A percentile compares a stretch with the other conserved stretches of the same genome.
These are phyloP conservation scores for Saccharomycopsis amapae DNA, from an alignment of 805 yeast species.

Conservation along the genomic window DNA sequence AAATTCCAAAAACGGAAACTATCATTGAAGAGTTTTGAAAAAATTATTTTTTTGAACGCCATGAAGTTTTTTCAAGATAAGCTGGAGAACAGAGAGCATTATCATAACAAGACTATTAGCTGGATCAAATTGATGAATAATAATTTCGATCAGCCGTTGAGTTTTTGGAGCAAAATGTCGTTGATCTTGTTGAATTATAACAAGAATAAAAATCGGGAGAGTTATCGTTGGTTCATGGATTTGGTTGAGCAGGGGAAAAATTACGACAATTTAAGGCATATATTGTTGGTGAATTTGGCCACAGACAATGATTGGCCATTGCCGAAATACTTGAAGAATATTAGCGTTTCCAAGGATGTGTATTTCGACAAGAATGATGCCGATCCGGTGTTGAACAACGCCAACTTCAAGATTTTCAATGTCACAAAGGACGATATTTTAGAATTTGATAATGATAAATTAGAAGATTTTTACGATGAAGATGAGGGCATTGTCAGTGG, in stretches of 20 bases:
- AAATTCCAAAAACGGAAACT: conserved; percentile 1
- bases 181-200: conserved; percentile 13
- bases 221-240: conserved; percentile 5
- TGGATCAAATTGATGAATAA: conserved; percentile 12
- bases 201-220: background rate
- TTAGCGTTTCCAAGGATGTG: background rate
- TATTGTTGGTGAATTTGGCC: conserved; percentile 14
- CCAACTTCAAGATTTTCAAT: background rate
- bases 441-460: conserved; percentile 18
- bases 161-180: conserved; percentile 14
- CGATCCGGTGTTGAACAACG: background rate
- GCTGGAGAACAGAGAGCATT: background rate
- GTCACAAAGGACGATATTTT: conserved; percentile 7
- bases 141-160: conserved; percentile 8
- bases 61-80: conserved; percentile 1
- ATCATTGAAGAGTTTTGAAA: conserved; percentile 6
- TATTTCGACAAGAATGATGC: conserved; percentile 6
- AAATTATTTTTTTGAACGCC: conserved; percentile 3
- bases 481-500: background rate
- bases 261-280: conserved; percentile 28
- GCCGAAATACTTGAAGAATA: conserved; percentile 12
- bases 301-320: conserved; percentile 16
- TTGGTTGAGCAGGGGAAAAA: conserved; percentile 24
- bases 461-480: conserved; percentile 4
- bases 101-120: conserved; percentile 5